These are phyloP conservation scores for Canavalia ensiformis DNA, from an alignment of 306 rosid genomes.

Conservation along the genomic window DNA sequence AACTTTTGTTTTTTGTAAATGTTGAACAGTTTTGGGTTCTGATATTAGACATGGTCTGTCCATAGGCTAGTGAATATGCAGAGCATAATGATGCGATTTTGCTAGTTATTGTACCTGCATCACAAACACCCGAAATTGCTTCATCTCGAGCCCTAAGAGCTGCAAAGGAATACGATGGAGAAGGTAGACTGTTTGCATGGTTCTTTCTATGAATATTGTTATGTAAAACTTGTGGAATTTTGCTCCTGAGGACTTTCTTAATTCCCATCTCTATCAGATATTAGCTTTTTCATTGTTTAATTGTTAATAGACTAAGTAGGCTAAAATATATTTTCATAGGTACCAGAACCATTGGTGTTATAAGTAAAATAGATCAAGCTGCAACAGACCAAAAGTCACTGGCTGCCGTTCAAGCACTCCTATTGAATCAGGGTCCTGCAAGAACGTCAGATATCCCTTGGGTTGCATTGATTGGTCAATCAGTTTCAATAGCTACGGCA, in stretches of 20 bases:
- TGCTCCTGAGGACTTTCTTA: conserved; percentile 22
- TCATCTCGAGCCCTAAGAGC: conserved; percentile 85
- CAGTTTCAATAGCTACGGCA: conserved; percentile 90
- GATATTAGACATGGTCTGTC: conserved; percentile 48
- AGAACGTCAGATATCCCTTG: conserved; percentile 87
- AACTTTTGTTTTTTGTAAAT: background rate
- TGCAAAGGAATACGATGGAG: conserved; percentile 90
- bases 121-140: conserved; percentile 92
- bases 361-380: conserved; percentile 98
- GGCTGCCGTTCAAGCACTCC: conserved; percentile 95
- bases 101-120: conserved; percentile 85
- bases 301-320: conserved; percentile 41
- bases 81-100: conserved; percentile 95
- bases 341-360: conserved; percentile 89
- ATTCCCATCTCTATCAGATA: background rate
- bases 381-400: conserved; percentile 87
- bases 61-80: conserved; percentile 88
- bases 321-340: conserved; percentile 58
- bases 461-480: conserved; percentile 97
- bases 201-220: conserved; percentile 29
- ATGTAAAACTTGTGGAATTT: background rate
- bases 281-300: background rate
- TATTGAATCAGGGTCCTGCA: conserved; percentile 90
- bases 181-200: conserved; percentile 63
- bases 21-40: conserved; percentile 42